Evolutionary conservation across 106 monocot species (phyloP), one percentile per base, ranked within the genome.

Genomic region (Dendrobium chrysotoxum): DNA sequence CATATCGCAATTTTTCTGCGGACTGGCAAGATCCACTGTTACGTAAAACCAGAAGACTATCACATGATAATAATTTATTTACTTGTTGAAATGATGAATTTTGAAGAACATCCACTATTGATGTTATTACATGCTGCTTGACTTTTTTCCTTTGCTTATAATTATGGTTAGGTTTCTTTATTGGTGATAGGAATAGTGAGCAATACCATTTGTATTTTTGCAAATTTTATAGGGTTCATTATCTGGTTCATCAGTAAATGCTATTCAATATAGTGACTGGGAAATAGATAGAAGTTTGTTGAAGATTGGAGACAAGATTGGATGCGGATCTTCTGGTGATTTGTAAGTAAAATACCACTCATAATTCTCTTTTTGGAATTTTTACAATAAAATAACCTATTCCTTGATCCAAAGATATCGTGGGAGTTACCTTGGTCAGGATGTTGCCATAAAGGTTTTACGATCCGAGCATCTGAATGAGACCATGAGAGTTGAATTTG

Each of bases 391-490:
- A 9, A 10, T 70, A 17, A 28, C 17, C 53, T 7, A 18, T 15
- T 40, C 67, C 55, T 57, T 72, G 53, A 20, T 86, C 3, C 79
- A 72, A 77, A 99, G 98, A 80, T 93, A 86, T 85, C 95, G 79
- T 84, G 98, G 91, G 80, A 84, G 65, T 83, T 99, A 95, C 76
- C 75, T 85, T 57, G 91, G 91, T 12, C 85, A 87, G 82, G 95
- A 99, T 77, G 98, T 99, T 85, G 98, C 98, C 35, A 84, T 99
- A 54, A 99, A 99, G 83, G 46, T 91, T 86, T 86, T 99, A 45
- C 85, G 89, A 80, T 87, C 86, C 58, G 91, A 91, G 65, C 89
- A 91, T 86, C 71, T 91, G 75, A 91, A 84, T 84, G 82, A 91
- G 61, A 53, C 88, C 57, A 64, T 85, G 13, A 84, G 87, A 76